These are phyloP conservation scores for Macrophomina tecta DNA, from an alignment of 2,329 filamentous ascomycete genomes.

Conservation along the genomic window DNA sequence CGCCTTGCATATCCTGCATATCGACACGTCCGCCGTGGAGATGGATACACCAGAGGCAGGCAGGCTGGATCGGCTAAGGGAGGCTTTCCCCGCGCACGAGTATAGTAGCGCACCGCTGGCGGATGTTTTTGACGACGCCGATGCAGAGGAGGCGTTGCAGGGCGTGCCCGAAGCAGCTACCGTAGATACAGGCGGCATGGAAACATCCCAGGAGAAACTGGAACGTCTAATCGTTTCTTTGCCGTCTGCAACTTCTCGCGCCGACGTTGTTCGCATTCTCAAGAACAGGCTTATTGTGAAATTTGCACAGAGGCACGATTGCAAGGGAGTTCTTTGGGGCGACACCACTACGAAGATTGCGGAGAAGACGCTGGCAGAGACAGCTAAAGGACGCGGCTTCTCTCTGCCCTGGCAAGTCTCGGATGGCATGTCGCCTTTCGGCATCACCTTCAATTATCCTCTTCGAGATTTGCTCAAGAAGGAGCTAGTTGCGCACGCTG, in stretches of 20 bases:
- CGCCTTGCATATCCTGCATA: slow-evolving; percentile 63
- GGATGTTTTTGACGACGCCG: slow-evolving; percentile 50
- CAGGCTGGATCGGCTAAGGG: slow-evolving; percentile 50
- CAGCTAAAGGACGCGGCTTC: slow-evolving; percentile 88
- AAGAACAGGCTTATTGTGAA: slow-evolving; percentile 73
- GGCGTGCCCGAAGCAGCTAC: slow-evolving; percentile 1
- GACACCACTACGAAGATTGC: slow-evolving; percentile 88
- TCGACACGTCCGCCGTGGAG: slow-evolving; percentile 57
- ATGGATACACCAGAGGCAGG: slow-evolving; percentile 51
- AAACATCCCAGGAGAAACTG: slow-evolving; percentile 38
- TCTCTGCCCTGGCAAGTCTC: slow-evolving; percentile 80
- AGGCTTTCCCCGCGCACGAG: slow-evolving; percentile 68
- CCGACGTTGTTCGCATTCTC: slow-evolving; percentile 75
- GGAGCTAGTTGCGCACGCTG: slow-evolving; percentile 74
- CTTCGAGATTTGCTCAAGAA: slow-evolving; percentile 83
- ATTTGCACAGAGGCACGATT: slow-evolving; percentile 64
- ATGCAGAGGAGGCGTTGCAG: not conserved
- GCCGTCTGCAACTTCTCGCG: slow-evolving; percentile 74
- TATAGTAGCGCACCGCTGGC: slow-evolving; percentile 71
- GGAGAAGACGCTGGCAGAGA: slow-evolving; percentile 82
- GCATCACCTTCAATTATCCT: slow-evolving; percentile 74
- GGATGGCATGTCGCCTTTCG: slow-evolving; percentile 71
- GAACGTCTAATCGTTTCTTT: slow-evolving; percentile 66
- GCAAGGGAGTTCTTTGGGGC: slow-evolving; percentile 77
- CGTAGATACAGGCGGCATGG: not conserved